Evolutionary conservation across 129 eudicot genomes (phyloP).

Genomic region (Centaurea solstitialis): DNA sequence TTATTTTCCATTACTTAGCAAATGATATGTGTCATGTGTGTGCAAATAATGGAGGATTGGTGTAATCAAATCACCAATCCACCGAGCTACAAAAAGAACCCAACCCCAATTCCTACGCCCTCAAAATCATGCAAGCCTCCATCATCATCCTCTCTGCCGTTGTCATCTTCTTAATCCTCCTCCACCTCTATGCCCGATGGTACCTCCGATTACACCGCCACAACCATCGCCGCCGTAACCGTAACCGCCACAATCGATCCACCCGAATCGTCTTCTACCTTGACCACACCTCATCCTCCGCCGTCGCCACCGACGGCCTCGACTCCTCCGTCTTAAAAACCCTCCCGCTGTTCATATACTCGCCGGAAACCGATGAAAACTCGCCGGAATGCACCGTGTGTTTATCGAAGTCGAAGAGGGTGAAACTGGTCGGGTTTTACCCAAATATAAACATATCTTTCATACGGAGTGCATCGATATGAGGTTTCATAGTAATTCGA

Average conservation of each 20-base stretch:
- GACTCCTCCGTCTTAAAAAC: constrained; percentile 42
- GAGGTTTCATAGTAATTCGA: constrained; percentile 84
- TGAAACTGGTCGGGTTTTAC: constrained; percentile 62
- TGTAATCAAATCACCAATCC: neutral
- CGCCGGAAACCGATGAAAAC: constrained; percentile 23
- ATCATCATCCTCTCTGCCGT: constrained; percentile 60
- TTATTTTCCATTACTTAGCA: too few species aligned
- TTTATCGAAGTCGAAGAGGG: constrained; percentile 76
- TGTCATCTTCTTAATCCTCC: constrained; percentile 51
- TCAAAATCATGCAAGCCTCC: constrained; percentile 81
- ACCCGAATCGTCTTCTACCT: constrained; percentile 53
- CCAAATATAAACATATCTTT: constrained; percentile 75
- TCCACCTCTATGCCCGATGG: constrained; percentile 83
- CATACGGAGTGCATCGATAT: constrained; percentile 83
- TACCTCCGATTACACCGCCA: constrained; percentile 52
- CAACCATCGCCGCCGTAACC: constrained; percentile 34
- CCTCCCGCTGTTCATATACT: constrained; percentile 53
- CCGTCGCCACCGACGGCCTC: constrained; percentile 38
- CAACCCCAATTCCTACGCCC: constrained; percentile 45
- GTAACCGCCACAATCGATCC: constrained; percentile 40
- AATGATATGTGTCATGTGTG: too few species aligned
- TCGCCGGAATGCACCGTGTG: constrained; percentile 80
- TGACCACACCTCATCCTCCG: constrained; percentile 10
- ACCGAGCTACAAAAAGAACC: neutral
- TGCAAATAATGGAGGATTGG: too few species aligned